Percentiles rank a stretch among this genome's conserved stretches.
Evolutionary conservation across 345 rosid genomes (phyloP).

Genomic region (Lumnitzera racemosa): DNA sequence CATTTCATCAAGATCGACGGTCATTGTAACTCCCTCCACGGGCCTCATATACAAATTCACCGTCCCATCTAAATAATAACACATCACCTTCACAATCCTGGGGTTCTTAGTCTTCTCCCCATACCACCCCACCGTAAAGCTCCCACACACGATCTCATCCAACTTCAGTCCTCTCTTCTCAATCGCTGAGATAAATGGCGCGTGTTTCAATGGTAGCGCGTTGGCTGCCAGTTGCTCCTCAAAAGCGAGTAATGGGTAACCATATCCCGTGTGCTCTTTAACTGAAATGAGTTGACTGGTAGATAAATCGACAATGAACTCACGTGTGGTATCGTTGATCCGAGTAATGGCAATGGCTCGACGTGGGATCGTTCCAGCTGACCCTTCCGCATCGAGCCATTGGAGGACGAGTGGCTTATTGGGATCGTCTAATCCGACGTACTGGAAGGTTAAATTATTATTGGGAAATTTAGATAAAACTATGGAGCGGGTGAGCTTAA

Average conservation of each 20-base stretch:
- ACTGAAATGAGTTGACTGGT: constrained; percentile 21
- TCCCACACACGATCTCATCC: constrained; percentile 61
- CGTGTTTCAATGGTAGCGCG: constrained; percentile 36
- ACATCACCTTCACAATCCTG: constrained; percentile 11
- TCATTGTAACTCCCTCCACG: constrained; percentile 11
- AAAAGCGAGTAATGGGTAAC: constrained; percentile 56
- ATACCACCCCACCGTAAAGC: constrained; percentile 72
- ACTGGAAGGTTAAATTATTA: constrained; percentile 48
- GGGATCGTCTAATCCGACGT: constrained; percentile 68
- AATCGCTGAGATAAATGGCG: constrained; percentile 39
- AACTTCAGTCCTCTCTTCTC: constrained; percentile 33
- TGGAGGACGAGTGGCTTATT: constrained; percentile 47
- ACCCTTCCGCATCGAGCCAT: constrained; percentile 26
- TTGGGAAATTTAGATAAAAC: constrained; percentile 31
- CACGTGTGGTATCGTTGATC: constrained; percentile 38
- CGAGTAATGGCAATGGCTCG: constrained; percentile 52
- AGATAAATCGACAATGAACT: constrained; percentile 44
- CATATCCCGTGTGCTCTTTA: constrained; percentile 35
- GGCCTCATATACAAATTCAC: constrained; percentile 18
- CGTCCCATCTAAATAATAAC: constrained; percentile 13
- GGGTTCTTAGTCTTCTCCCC: constrained; percentile 17
- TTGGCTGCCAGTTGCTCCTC: constrained; percentile 42
- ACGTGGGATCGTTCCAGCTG: constrained; percentile 24
- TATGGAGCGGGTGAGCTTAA: constrained; percentile 38
- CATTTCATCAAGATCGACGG: constrained; percentile 14